Conservation (phyloP, 371 early-diverging fungal genomes). For the Mortierella sp. region DNA sequence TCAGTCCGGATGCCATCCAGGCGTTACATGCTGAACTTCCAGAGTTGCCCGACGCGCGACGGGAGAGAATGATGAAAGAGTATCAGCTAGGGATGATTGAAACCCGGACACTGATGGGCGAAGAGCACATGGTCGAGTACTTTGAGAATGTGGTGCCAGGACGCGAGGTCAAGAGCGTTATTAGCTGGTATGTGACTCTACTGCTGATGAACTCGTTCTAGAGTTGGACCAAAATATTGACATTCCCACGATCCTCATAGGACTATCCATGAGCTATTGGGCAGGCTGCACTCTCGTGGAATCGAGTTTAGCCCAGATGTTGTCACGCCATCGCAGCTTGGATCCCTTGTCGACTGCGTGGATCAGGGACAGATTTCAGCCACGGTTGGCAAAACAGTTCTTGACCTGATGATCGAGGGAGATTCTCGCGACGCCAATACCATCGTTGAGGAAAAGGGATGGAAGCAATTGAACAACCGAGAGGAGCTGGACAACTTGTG, state of each 20-base stretch:
- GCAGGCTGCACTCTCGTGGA: conserved; percentile 71
- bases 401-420: conserved; percentile 75
- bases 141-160: conserved; percentile 69
- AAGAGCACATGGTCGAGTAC: conserved; percentile 76
- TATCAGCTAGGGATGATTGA: conserved; percentile 70
- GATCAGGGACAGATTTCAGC: conserved; percentile 70
- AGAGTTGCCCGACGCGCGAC: conserved; percentile 77
- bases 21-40: conserved; percentile 61
- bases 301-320: conserved; percentile 66
- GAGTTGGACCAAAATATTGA: too few species aligned
- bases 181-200: conserved; percentile 17
- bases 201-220: too few species aligned
- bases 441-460: conserved; percentile 77
- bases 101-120: conserved; percentile 73
- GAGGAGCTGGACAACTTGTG: conserved; percentile 63
- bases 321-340: conserved; percentile 69
- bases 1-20: conserved; percentile 65
- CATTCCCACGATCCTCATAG: conserved; percentile 45
- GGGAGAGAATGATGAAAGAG: conserved; percentile 67
- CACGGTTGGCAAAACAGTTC: conserved; percentile 72
- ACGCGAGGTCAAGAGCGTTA: conserved; percentile 23
- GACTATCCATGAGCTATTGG: conserved; percentile 84
- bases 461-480: conserved; percentile 70
- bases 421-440: conserved; percentile 58
- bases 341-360: conserved; percentile 73